These are phyloP conservation scores for Calonectria leucothoes DNA, from an alignment of 2,329 filamentous ascomycete species.

Conservation along the genomic window DNA sequence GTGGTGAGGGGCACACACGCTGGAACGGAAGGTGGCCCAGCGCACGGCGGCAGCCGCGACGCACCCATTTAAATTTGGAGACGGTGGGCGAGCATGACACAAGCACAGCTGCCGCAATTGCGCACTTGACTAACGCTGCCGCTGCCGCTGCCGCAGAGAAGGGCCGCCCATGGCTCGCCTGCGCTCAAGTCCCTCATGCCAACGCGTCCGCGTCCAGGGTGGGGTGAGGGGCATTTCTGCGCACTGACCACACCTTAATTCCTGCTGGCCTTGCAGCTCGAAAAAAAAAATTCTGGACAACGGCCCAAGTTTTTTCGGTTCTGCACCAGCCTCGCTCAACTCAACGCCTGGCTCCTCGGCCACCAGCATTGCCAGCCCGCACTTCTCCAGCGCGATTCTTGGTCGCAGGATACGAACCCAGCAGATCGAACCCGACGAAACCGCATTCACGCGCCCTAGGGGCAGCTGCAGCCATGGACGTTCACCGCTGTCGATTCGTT, in stretches of 20 bases:
- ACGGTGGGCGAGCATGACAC: not conserved
- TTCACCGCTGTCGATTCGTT: slow-evolving; percentile 97
- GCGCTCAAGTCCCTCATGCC: not conserved
- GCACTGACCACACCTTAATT: slow-evolving; percentile 51
- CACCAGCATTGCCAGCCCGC: slow-evolving; percentile 25
- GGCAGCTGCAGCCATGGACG: slow-evolving; percentile 74
- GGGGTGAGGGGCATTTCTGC: slow-evolving; percentile 45
- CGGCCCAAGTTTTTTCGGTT: slow-evolving; percentile 44
- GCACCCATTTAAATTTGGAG: slow-evolving; percentile 4
- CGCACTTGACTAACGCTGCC: not conserved
- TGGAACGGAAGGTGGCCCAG: not conserved
- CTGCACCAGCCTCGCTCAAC: slow-evolving; percentile 29
- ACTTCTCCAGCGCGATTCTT: not conserved
- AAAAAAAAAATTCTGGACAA: slow-evolving; percentile 49
- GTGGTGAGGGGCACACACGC: not conserved
- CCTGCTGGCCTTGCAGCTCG: slow-evolving; percentile 16
- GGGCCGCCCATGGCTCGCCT: not conserved
- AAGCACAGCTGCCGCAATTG: not conserved
- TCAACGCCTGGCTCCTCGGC: slow-evolving; percentile 43
- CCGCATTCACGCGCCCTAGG: slow-evolving; percentile 9
- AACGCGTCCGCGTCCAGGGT: slow-evolving; percentile 23
- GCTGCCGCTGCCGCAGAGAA: not conserved
- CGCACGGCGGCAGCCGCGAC: not conserved
- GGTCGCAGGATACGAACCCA: not conserved
- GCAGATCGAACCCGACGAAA: slow-evolving; percentile 16